Evolutionary conservation across 1,284 basidiomycete species (phyloP), one percentile per base, ranked within the genome.

Genomic region (Leccinum variabile): DNA sequence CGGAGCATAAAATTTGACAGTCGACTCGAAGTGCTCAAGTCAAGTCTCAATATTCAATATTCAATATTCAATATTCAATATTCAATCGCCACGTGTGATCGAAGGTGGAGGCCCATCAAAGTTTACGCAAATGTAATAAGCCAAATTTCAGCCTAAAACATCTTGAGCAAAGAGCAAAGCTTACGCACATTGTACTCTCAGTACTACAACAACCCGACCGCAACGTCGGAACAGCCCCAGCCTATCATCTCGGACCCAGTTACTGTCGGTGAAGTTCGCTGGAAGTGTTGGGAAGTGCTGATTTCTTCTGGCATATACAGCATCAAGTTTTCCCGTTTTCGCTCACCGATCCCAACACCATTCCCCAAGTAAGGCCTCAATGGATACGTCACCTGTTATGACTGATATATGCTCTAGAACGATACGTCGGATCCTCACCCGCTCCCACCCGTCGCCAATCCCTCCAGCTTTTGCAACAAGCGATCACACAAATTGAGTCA

Each of bases 161-260:
- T 28, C 28, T 28, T 28, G 28, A 28, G 28, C 28, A 28, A 28
- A 28, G 28, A 28, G 28, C 28, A 28, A 28, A 28, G 28, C 28
- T 28, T 28, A 6, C 28, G 28, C 28, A 28, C 28, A 28, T 28
- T 28, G 28, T 28, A 28, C 28, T 28, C 28, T 28, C 28, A 80
- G 64, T 92, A 91, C 73, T 90, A 87, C 74, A 89, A 91, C 71
- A 75, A 82, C 65, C 89, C 90, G 25, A 90, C 88, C 5, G 86
- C 83, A 39, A 90, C 89, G 1, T 80, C 80, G 16, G 82, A 79
- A 5, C 87, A 91, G 71, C 84, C 85, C 5, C 88, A 91, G 72
- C 90, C 89, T 37, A 80, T 89, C 59, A 82, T 91, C 56, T 83
- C 87, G 3, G 88, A 91, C 69, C 85, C 86, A 10, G 81, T 90